phyloP scores from a whole-genome alignment of 495 filamentous ascomycete genomes.

The Talaromyces ruber region DNA sequence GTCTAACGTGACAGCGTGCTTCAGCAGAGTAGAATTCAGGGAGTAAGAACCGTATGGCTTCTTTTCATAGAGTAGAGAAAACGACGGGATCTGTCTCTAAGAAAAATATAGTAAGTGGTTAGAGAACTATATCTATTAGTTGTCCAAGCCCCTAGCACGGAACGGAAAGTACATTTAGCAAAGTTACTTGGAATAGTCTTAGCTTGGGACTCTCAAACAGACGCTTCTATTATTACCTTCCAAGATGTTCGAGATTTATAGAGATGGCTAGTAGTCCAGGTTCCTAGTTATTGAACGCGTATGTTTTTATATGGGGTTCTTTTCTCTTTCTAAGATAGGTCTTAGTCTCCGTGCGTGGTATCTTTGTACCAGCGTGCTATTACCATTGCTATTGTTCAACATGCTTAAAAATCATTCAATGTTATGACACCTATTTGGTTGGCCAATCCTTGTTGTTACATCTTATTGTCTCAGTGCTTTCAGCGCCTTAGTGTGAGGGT shows the following conservation, averaged over 20 bases:
- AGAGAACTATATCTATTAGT: neutral
- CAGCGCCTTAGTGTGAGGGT: neutral
- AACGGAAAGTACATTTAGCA: neutral
- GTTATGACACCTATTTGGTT: neutral
- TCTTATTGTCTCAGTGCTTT: neutral
- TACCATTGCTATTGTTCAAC: neutral
- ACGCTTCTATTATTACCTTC: neutral
- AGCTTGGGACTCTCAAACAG: neutral
- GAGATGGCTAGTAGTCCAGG: neutral
- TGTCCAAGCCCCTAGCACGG: neutral
- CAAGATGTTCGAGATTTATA: neutral
- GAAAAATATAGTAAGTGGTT: neutral
- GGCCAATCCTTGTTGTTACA: neutral
- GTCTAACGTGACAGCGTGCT: conserved; percentile 1
- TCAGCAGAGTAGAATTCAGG: neutral
- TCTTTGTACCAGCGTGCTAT: neutral
- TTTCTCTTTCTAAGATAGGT: neutral
- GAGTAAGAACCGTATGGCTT: neutral
- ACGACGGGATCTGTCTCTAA: neutral
- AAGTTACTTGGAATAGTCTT: neutral
- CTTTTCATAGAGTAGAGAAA: neutral
- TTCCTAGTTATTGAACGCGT: neutral
- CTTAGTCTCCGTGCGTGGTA: neutral
- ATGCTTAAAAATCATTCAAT: neutral
- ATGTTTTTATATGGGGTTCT: neutral